Evolutionary conservation across 805 yeast species (phyloP).

Genomic region (Torulaspora indica): DNA sequence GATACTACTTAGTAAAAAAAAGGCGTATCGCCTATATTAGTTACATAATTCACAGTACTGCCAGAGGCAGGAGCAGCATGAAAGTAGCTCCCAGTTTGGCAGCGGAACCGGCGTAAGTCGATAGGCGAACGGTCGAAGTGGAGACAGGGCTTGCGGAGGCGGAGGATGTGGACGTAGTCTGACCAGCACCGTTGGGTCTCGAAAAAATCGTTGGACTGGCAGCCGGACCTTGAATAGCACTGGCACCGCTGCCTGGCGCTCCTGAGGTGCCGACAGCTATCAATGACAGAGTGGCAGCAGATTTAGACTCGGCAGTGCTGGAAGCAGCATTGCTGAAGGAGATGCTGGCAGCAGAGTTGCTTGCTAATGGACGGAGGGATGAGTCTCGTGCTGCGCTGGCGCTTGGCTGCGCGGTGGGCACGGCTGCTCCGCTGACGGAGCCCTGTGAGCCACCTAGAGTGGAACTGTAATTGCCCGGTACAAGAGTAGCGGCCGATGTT

Average conservation of each 20-base stretch:
- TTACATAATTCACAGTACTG: slow-evolving; percentile 4
- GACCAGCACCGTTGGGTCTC: not conserved
- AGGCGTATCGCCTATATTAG: no score
- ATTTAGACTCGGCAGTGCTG: no score
- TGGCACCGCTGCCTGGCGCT: not conserved
- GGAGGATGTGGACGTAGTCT: not conserved
- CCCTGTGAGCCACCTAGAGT: no score
- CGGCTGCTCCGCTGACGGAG: not conserved
- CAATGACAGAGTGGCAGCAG: not conserved
- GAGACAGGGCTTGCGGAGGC: slow-evolving; percentile 4
- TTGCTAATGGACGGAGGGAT: no score
- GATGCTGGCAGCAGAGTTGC: not conserved
- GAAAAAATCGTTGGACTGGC: slow-evolving; percentile 1
- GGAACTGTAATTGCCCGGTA: not conserved
- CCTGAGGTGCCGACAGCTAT: no score
- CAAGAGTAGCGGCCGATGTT: not conserved
- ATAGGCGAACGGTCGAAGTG: slow-evolving; percentile 4
- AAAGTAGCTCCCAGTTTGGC: slow-evolving; percentile 7
- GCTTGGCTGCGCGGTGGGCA: not conserved
- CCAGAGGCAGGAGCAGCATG: slow-evolving; percentile 15
- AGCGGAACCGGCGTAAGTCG: slow-evolving; percentile 10
- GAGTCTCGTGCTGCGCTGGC: no score
- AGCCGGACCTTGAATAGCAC: not conserved
- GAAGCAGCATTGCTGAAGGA: not conserved
- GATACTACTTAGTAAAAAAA: no score